Conservation (phyloP, 257 asterid species). For the Cruciata laevipes region DNA sequence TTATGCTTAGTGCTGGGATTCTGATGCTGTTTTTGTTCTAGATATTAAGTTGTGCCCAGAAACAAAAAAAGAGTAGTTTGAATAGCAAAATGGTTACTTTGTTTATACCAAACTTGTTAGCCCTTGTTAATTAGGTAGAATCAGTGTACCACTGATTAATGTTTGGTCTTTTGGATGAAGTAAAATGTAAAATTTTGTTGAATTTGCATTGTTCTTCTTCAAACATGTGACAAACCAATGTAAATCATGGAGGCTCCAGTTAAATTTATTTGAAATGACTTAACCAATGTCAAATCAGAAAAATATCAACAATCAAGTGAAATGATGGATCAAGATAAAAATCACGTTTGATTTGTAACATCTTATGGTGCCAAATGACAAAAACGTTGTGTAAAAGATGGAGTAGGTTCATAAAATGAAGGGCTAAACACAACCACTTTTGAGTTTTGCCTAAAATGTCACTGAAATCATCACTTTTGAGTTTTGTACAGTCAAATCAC, state of each 20-base stretch:
- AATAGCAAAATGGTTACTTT: background rate
- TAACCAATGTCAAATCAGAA: background rate
- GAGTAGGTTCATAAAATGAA: no score
- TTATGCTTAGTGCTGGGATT: constrained; percentile 22
- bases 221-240: no score
- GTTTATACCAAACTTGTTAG: constrained; percentile 24
- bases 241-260: no score
- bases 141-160: background rate
- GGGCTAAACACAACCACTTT: no score
- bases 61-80: background rate
- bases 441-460: no score
- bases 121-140: background rate
- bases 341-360: background rate
- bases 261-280: no score
- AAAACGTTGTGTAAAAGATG: no score
- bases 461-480: no score
- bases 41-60: background rate
- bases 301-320: background rate
- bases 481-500: no score
- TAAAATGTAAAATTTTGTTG: background rate
- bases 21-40: constrained; percentile 14
- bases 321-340: background rate
- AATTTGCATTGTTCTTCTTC: background rate
- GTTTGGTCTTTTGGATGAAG: constrained; percentile 3
- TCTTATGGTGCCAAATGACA: background rate